phyloP scores from a whole-genome alignment of 2,329 filamentous ascomycete genomes.

The Alternaria ventricosa region DNA sequence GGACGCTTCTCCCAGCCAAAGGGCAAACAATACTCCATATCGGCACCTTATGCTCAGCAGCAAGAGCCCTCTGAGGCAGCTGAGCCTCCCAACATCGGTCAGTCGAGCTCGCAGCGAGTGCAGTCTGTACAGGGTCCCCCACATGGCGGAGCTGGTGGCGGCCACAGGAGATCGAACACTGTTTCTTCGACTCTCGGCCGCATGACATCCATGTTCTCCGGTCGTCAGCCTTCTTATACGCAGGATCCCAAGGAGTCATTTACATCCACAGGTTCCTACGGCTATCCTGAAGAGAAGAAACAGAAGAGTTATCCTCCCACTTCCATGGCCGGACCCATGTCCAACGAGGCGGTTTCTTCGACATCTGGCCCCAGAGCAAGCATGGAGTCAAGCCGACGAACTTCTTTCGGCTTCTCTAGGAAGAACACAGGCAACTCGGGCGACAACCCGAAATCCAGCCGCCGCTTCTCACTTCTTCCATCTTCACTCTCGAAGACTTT shows the following conservation, averaged over 20 bases:
- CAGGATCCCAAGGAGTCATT: constrained; percentile 40
- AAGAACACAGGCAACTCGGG: constrained; percentile 52
- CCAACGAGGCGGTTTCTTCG: constrained; percentile 57
- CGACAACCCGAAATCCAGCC: constrained; percentile 47
- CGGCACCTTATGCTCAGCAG: constrained; percentile 68
- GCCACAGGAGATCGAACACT: constrained; percentile 70
- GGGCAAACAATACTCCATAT: constrained; percentile 74
- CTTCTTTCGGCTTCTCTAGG: constrained; percentile 58
- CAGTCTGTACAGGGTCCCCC: constrained; percentile 57
- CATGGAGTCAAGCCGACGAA: constrained; percentile 56
- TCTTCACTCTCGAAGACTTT: constrained; percentile 56
- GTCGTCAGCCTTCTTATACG: constrained; percentile 46
- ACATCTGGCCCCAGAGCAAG: constrained; percentile 50
- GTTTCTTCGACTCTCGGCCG: constrained; percentile 80
- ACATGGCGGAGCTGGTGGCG: constrained; percentile 44
- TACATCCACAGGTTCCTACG: constrained; percentile 55
- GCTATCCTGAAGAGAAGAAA: constrained; percentile 58
- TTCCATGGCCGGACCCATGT: constrained; percentile 80
- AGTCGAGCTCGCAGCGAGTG: constrained; percentile 62
- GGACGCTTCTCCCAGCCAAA: constrained; percentile 83
- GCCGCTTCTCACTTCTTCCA: constrained; percentile 60
- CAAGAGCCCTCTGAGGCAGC: constrained; percentile 42
- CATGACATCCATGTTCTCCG: constrained; percentile 81
- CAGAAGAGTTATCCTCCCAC: constrained; percentile 83
- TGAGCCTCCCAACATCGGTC: constrained; percentile 60